Percentiles rank a stretch among this genome's conserved stretches.
phyloP scores from a whole-genome alignment of 2,329 filamentous ascomycete species.

The Westerdykella ornata region DNA sequence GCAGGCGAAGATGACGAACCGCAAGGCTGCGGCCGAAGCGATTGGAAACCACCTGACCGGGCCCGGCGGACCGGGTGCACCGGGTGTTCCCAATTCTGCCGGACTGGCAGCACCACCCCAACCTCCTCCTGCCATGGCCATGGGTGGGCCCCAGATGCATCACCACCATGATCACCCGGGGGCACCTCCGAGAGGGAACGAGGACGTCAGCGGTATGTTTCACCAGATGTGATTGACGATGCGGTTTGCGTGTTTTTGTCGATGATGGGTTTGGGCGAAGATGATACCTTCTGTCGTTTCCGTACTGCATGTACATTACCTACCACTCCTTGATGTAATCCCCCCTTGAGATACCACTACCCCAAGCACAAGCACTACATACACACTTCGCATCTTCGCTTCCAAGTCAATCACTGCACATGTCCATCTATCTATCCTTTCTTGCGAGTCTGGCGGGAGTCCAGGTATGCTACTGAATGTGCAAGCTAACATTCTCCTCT shows the following conservation, averaged over 20 bases:
- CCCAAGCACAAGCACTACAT: constrained; percentile 28
- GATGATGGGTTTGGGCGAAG: constrained; percentile 22
- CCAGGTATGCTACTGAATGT: constrained; percentile 19
- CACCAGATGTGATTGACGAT: constrained; percentile 70
- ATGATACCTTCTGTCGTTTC: constrained; percentile 39
- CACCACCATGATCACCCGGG: constrained; percentile 71
- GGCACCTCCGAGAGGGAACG: constrained; percentile 59
- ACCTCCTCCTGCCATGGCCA: constrained; percentile 59
- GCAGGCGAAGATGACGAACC: constrained; percentile 91
- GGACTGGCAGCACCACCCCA: constrained; percentile 53
- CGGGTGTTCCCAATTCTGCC: constrained; percentile 58
- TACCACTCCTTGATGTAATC: constrained; percentile 39
- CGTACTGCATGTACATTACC: constrained; percentile 39
- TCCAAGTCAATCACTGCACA: constrained; percentile 11
- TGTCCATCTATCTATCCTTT: constrained; percentile 19
- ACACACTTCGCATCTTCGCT: constrained; percentile 14
- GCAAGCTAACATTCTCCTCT: constrained; percentile 41
- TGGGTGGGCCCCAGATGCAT: constrained; percentile 58
- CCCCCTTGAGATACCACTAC: constrained; percentile 34
- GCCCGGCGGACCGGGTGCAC: constrained; percentile 53
- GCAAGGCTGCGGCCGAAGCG: constrained; percentile 60
- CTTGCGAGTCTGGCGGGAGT: constrained; percentile 13
- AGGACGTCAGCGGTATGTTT: constrained; percentile 96
- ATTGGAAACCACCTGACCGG: constrained; percentile 60
- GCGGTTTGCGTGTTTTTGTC: constrained; percentile 32